A percentile compares a stretch with the other conserved stretches of the same genome.
Evolutionary conservation across 1,284 basidiomycete species (phyloP).

Genomic region (Meira miltonrushii): DNA sequence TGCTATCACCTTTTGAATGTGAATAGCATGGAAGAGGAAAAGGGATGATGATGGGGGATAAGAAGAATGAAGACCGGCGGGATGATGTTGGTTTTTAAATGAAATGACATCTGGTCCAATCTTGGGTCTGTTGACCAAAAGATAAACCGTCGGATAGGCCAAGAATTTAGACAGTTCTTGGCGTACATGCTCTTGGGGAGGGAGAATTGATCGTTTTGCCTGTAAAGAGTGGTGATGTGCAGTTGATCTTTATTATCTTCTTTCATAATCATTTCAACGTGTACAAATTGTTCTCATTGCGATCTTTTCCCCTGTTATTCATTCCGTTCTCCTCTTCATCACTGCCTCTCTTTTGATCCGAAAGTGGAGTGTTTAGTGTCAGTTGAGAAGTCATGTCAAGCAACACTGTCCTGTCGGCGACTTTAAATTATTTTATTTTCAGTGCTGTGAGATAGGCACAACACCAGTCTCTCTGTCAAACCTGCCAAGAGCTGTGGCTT

Average conservation of each 20-base stretch:
- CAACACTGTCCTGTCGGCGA: not conserved
- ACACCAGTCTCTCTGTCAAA: not conserved
- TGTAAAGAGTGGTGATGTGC: not conserved
- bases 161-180: not conserved
- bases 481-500: constrained; percentile 1
- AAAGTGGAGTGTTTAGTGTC: not conserved
- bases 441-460: not conserved
- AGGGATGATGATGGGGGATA: not conserved
- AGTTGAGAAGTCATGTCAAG: not conserved
- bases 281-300: not conserved
- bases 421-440: not conserved
- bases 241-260: not conserved
- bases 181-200: not conserved
- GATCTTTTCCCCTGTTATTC: too few species aligned
- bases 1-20: not conserved
- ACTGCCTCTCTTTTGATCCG: too few species aligned
- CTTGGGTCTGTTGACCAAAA: not conserved
- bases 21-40: not conserved
- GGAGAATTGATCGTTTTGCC: not conserved
- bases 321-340: too few species aligned
- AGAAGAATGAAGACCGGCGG: not conserved
- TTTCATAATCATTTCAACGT: not conserved
- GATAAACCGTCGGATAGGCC: not conserved
- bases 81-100: not conserved
- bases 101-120: not conserved